Conservation (phyloP, 2,329 filamentous ascomycete genomes). For the Seiridium cupressi region DNA sequence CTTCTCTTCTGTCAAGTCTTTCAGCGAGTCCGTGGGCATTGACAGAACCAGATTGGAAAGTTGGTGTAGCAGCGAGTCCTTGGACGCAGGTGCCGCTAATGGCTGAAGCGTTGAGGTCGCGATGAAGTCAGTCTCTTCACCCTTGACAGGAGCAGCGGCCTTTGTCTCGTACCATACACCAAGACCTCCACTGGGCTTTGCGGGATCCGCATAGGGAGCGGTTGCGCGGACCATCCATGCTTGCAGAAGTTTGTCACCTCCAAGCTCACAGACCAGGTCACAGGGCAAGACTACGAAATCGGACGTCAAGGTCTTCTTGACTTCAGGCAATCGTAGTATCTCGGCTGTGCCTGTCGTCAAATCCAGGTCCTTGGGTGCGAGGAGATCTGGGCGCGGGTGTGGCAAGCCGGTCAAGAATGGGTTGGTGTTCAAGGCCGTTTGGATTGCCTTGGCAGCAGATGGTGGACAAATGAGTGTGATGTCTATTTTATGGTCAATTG, state of each 20-base stretch:
- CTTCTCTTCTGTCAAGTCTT: constrained; percentile 75
- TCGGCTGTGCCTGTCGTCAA: constrained; percentile 88
- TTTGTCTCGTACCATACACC: constrained; percentile 92
- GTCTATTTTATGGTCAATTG: constrained; percentile 34
- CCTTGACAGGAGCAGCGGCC: constrained; percentile 72
- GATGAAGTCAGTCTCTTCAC: constrained; percentile 91
- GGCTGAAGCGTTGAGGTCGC: constrained; percentile 68
- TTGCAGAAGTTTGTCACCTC: constrained; percentile 78
- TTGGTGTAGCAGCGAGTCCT: constrained; percentile 63
- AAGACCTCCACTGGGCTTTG: constrained; percentile 69
- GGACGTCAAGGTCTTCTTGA: constrained; percentile 72
- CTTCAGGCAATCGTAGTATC: constrained; percentile 79
- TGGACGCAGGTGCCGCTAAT: constrained; percentile 55
- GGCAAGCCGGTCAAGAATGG: constrained; percentile 74
- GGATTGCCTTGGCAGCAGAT: constrained; percentile 65
- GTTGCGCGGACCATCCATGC: constrained; percentile 88
- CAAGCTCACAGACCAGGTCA: constrained; percentile 87
- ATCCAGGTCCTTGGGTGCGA: constrained; percentile 74
- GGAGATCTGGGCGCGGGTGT: constrained; percentile 68
- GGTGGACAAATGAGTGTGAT: constrained; percentile 64
- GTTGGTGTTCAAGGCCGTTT: constrained; percentile 71
- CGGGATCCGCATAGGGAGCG: constrained; percentile 47
- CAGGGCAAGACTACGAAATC: constrained; percentile 93
- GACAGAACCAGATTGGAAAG: constrained; percentile 81
- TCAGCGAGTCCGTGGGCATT: constrained; percentile 84